phyloP scores from a whole-genome alignment of 2,329 filamentous ascomycete genomes.

The Xylariales sp. region DNA sequence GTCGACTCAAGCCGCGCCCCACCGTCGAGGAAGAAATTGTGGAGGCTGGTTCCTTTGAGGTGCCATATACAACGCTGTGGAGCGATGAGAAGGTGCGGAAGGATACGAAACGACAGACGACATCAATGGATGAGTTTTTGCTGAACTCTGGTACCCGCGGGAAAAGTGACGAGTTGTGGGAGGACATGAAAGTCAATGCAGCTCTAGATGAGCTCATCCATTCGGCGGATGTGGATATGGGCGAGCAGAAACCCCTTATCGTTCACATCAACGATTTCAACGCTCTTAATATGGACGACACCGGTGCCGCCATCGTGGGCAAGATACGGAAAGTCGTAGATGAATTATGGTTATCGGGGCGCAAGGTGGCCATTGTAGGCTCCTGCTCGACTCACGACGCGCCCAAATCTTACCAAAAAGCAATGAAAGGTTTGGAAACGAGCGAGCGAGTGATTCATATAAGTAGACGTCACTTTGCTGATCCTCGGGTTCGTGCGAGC shows the following conservation, averaged over 20 bases:
- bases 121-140: constrained; percentile 57
- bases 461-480: constrained; percentile 9
- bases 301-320: constrained; percentile 73
- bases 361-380: constrained; percentile 82
- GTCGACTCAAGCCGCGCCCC: constrained; percentile 50
- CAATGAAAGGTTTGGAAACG: constrained; percentile 54
- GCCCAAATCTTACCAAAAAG: constrained; percentile 56
- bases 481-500: not conserved
- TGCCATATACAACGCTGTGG: constrained; percentile 37
- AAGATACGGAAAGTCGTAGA: constrained; percentile 79
- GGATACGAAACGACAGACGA: constrained; percentile 45
- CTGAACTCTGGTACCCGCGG: constrained; percentile 55
- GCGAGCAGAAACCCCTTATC: constrained; percentile 66
- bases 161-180: constrained; percentile 64
- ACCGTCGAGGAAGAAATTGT: constrained; percentile 36
- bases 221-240: constrained; percentile 54
- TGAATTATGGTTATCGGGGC: constrained; percentile 75
- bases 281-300: constrained; percentile 77
- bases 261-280: constrained; percentile 85
- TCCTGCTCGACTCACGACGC: constrained; percentile 71
- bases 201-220: constrained; percentile 68
- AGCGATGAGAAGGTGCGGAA: constrained; percentile 40
- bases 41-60: constrained; percentile 10
- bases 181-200: constrained; percentile 69
- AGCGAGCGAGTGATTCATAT: constrained; percentile 52